A percentile compares a stretch with the other conserved stretches of the same genome.
These are phyloP conservation scores for Rhizopogon rudus DNA, from an alignment of 768 basidiomycete species.

Conservation along the genomic window DNA sequence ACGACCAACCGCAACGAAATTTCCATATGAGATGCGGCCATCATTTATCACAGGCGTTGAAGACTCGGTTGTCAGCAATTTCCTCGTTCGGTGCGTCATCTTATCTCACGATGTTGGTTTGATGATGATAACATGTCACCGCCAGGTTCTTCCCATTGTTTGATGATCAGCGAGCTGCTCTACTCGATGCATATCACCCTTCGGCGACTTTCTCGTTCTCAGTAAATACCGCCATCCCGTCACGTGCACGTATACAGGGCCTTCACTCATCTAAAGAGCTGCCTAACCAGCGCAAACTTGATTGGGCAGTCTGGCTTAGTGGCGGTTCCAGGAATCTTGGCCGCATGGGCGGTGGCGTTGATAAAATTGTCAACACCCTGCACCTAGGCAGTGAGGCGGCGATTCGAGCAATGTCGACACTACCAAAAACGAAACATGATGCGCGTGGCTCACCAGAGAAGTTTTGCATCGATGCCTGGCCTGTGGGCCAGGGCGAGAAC, in stretches of 20 bases:
- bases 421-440: conserved; percentile 84
- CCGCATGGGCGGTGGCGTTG: conserved; percentile 54
- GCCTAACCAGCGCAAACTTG: conserved; percentile 80
- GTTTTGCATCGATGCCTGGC: conserved; percentile 87
- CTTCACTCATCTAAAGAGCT: conserved; percentile 56
- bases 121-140: conserved; percentile 8
- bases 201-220: conserved; percentile 90
- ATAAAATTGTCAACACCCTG: conserved; percentile 60
- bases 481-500: conserved; percentile 55
- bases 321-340: conserved; percentile 74
- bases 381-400: conserved; percentile 68
- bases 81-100: conserved; percentile 65
- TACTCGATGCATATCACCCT: conserved; percentile 75
- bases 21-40: conserved; percentile 70
- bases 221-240: conserved; percentile 77
- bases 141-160: conserved; percentile 79
- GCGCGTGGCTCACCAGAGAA: conserved; percentile 72
- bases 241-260: conserved; percentile 70
- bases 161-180: conserved; percentile 65
- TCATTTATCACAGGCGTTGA: conserved; percentile 77
- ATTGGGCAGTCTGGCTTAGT: conserved; percentile 69
- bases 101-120: background rate
- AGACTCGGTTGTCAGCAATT: conserved; percentile 61
- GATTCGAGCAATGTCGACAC: conserved; percentile 49
- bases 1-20: conserved; percentile 60